Evolutionary conservation across 495 filamentous ascomycete genomes (phyloP), one percentile per base, ranked within the genome.

Genomic region (Penicillium verhagenii): DNA sequence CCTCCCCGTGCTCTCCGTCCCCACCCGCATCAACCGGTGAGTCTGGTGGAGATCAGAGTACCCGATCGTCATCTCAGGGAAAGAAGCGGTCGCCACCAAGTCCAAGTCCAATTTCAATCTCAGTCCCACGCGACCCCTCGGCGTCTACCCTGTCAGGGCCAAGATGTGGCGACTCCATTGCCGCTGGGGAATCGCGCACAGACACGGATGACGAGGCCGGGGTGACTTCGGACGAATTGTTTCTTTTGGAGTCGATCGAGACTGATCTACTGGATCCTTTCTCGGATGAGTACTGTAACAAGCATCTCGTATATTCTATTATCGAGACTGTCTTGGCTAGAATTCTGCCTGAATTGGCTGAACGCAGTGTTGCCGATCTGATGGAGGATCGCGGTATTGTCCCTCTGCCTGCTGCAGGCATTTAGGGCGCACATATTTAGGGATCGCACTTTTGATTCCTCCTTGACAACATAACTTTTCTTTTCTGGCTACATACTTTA

Each of bases 271-370:
- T 97, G 18, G 86, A 91, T 59, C 72, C 90, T 14, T 88, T 96
- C 63, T 79, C 79, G 2, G 90, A 96, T 68, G 79, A 79, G 10
- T 97, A 96, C 71, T 83, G 89, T 67, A 97, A 97, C 73, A 93
- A 89, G 70, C 92, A 97, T 68, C 71, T 98, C 9, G 68, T 92
- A 39, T 95, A 93, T 59, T 74, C 79, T 20, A 76, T 91, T 35
- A 61, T 96, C 35, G 94, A 97, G 69, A 72, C 90, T 49, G 54
- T 96, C 0, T 73, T 98, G 13, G 83, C 88, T 31, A 81, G 86
- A 60, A 70, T 97, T 28, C 77, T 96, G 47, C 94, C 94, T 24
- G 94, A 98, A 77, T 60, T 97, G 60, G 80, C 82, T 26, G 89
- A 91, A 58, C 85, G 80, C 62, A 85, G 86, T 33, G 81, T 90